Evolutionary conservation across 225 moss, liverwort and hornwort species (phyloP).

Genomic region (Straminergon stramineum): DNA sequence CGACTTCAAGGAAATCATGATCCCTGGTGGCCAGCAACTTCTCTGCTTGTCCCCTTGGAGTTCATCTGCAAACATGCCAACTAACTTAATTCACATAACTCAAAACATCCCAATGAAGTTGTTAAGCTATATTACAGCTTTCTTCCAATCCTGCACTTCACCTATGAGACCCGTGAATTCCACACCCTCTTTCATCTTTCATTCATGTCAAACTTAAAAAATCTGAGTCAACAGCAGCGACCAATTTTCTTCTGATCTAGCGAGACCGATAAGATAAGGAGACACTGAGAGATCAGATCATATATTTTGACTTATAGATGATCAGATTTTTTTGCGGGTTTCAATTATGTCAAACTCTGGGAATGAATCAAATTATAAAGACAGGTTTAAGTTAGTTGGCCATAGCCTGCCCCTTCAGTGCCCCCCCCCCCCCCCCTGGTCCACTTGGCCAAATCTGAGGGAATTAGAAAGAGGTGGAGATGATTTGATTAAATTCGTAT

Average conservation of each 20-base stretch:
- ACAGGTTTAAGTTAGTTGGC: not conserved
- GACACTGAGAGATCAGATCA: not conserved
- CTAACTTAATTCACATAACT: not conserved
- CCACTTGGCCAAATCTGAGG: not conserved
- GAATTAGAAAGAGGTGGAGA: not conserved
- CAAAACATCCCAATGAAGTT: not conserved
- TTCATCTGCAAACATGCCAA: not conserved
- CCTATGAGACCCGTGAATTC: not conserved
- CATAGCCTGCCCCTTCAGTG: not conserved
- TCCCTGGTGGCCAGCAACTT: not conserved
- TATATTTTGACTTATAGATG: not conserved
- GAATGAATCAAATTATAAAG: not conserved
- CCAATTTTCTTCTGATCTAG: not conserved
- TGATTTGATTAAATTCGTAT: not conserved
- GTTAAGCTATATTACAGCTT: not conserved
- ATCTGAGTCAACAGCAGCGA: not conserved
- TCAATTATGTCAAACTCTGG: not conserved
- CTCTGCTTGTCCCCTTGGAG: not conserved
- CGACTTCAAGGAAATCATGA: not conserved
- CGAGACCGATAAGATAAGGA: not conserved
- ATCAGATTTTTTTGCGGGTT: not conserved
- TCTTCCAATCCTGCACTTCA: not conserved
- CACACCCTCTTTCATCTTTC: too few relatives aligned
- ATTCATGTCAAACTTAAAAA: not conserved
- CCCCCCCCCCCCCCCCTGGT: not conserved